Percentiles rank a stretch among this genome's conserved stretches.
Conservation (phyloP, 1,284 basidiomycete species). For the Baeospora myosura region DNA sequence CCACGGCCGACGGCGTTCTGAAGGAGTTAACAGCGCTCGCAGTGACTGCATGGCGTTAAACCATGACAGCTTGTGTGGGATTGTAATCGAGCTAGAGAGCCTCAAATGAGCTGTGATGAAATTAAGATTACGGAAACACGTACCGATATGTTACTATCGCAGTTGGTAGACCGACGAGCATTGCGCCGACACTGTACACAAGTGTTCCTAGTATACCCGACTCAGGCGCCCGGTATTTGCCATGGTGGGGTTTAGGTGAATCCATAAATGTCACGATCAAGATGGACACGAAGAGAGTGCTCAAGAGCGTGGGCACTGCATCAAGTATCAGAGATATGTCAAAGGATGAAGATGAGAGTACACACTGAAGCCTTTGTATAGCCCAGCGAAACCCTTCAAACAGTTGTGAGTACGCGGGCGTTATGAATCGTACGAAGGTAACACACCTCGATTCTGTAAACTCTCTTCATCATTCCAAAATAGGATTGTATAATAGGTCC, state of each 20-base stretch:
- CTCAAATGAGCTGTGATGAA: constrained; percentile 1
- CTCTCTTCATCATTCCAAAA: constrained; percentile 67
- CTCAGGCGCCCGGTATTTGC: constrained; percentile 65
- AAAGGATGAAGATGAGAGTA: constrained; percentile 9
- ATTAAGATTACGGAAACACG: constrained; percentile 14
- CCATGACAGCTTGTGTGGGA: constrained; percentile 74
- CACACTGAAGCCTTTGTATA: constrained; percentile 82
- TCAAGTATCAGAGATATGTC: neutral
- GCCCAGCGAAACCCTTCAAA: constrained; percentile 60
- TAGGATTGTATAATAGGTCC: constrained; percentile 23
- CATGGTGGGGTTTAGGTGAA: constrained; percentile 47
- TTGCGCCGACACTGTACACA: constrained; percentile 55
- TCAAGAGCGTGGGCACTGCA: constrained; percentile 66
- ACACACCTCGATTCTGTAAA: constrained; percentile 69
- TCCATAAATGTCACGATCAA: constrained; percentile 53
- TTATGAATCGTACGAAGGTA: neutral
- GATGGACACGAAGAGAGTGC: constrained; percentile 50
- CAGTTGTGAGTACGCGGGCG: constrained; percentile 2
- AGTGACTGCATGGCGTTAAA: constrained; percentile 56
- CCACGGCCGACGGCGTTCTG: constrained; percentile 76
- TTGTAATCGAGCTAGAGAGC: constrained; percentile 67
- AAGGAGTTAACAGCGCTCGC: constrained; percentile 72
- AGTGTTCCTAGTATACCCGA: constrained; percentile 59
- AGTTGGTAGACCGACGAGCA: constrained; percentile 75
- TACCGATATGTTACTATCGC: constrained; percentile 77